Base-by-base conservation (phyloP, 768 basidiomycete genomes). In the Agaricus bisporus region DNA sequence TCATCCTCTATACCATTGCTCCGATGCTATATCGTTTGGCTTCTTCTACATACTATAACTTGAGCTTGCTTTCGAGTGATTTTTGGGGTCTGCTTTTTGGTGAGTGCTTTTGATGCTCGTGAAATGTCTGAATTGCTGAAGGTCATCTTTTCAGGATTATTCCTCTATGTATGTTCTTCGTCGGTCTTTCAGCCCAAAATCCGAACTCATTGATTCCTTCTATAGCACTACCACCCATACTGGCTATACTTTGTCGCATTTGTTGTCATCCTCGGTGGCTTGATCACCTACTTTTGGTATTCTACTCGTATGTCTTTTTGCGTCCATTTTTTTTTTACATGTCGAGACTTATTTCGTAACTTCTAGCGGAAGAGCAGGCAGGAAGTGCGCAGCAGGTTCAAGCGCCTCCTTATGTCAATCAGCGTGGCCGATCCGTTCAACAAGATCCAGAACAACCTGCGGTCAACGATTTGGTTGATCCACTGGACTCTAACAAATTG, bases 221-320 rank as follows among this genome's bases (percentile, higher is more conserved):
- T 22, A 49, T 58, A 92, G 90, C 85, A 91, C 59, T 92, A 81
- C 71, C 67, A 71, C 41, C 91, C 91, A 3, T 93, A 81, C 73
- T 94, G 91, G 90, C 77, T 94, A 14, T 93, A 94, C 74, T 94
- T 94, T 69, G 71, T 85, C 56, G 78, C 91, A 0, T 94, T 87
- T 61, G 75, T 68, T 1, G 73, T 92, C 12, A 82, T 91, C 56
- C 65, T 93, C 41, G 32, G 71, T 11, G 91, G 91, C 3, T 77
- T 94, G 4, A 71, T 94, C 61, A 78, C 85, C 36, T 94, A 93
- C 69, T 93, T 93, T 73, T 94, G 91, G 90, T 72, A 79, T 65
- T 80, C 85, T 6, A 84, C 85, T 35, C 91, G 90, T 91, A 71
- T 62, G 90, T 77, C 2, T 18, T 35, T 48, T 46, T 36, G 25